These are phyloP conservation scores for Calonectria naviculata DNA, from an alignment of 2,329 filamentous ascomycete species.

Conservation along the genomic window DNA sequence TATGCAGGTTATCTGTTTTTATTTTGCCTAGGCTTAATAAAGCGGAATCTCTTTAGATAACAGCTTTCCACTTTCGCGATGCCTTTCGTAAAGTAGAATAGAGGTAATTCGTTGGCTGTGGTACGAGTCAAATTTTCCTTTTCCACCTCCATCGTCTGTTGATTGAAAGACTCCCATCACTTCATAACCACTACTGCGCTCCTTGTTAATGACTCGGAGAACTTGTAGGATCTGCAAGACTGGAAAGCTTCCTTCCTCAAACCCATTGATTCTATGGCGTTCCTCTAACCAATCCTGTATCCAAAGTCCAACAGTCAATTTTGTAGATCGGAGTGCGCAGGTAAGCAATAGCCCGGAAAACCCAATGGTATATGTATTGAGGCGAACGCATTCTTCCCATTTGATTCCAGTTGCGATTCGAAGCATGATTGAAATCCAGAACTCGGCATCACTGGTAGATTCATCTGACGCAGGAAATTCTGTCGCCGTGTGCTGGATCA, in stretches of 20 bases:
- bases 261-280: slow-evolving; percentile 3
- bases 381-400: slow-evolving; percentile 35
- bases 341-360: slow-evolving; percentile 29
- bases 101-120: slow-evolving; percentile 23
- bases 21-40: background rate
- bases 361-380: slow-evolving; percentile 37
- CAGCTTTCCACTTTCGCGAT: background rate
- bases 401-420: slow-evolving; percentile 33
- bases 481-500: slow-evolving; percentile 8
- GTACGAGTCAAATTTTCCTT: slow-evolving; percentile 29
- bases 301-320: slow-evolving; percentile 24
- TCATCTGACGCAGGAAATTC: background rate
- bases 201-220: slow-evolving; percentile 22
- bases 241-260: slow-evolving; percentile 39
- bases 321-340: slow-evolving; percentile 27
- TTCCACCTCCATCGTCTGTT: slow-evolving; percentile 22
- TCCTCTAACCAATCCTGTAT: slow-evolving; percentile 34
- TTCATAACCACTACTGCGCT: slow-evolving; percentile 20
- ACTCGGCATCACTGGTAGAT: background rate
- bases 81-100: slow-evolving; percentile 15
- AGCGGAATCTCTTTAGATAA: background rate
- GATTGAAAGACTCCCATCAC: slow-evolving; percentile 20
- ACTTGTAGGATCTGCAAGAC: slow-evolving; percentile 30
- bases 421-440: slow-evolving; percentile 33
- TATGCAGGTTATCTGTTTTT: too few relatives aligned